Evolutionary conservation across 202 grass and related monocot genomes (phyloP), one percentile per base, ranked within the genome.

Genomic region (Sporobolus alterniflorus): DNA sequence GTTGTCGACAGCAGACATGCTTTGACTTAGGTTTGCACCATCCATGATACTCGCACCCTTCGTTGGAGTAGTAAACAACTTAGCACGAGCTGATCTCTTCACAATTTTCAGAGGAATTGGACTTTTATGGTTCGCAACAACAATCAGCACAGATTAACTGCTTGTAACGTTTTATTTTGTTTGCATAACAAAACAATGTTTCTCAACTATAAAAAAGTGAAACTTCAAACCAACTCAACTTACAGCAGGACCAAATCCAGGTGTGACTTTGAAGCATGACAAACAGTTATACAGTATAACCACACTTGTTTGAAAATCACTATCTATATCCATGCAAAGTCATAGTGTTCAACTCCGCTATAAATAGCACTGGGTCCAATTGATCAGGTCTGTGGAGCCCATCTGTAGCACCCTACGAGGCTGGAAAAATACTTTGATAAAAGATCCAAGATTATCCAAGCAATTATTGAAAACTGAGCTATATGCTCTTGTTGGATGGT

Each of bases 21-120:
- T 50, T 18, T 20, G 82, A 47, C 50, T 80, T 87, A 84, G 60
- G 18, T 78, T 52, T 13, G 86, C 60, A 36, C 71, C 81, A 61
- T 43, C 82, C 67, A 69, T 67, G 28, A 30, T 69, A 56, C 74
- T 87, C 40, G 34, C 83, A 69, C 16, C 56, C 87, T 91, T 93
- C 46, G 80, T 92, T 54, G 90, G 92, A 85, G 88, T 98, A 48
- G 67, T 83, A 74, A 98, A 95, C 78, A 95, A 80, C 43, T 90
- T 94, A 6, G 91, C 80, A n/a, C 92, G 82, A 31, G 92, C 76
- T 54, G 84, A 91, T 72, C 76, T 82, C 57, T 86, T 97, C 11
- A 46, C 64, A 32, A 61, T 74, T 26, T 71, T 88, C 25, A 83
- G 80, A 52, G 71, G 75, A 1, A 88, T 62, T 6, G 79, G n/a